phyloP scores from a whole-genome alignment of 345 rosid genomes.

The Salix brachista region DNA sequence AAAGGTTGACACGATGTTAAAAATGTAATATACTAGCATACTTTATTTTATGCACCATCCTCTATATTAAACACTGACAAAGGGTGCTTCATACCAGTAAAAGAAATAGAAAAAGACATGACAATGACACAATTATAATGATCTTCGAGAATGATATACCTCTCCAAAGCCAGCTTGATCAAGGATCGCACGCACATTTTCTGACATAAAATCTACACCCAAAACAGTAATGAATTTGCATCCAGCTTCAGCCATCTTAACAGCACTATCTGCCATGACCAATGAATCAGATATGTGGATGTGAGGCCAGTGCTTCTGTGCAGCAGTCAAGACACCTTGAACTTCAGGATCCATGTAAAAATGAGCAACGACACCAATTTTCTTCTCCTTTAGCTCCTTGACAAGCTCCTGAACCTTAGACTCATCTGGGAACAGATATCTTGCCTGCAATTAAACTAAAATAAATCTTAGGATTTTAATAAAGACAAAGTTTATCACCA shows the following conservation, averaged over 20 bases:
- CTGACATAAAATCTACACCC: conserved; percentile 99
- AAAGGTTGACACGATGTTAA: neutral
- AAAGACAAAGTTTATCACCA: neutral
- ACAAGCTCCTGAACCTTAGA: conserved; percentile 65
- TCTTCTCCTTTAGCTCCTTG: conserved; percentile 65
- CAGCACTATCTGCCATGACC: conserved; percentile 96
- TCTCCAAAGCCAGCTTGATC: conserved; percentile 87
- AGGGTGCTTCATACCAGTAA: neutral
- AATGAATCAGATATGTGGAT: conserved; percentile 89
- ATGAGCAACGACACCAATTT: conserved; percentile 88
- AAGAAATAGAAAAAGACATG: neutral
- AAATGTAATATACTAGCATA: neutral
- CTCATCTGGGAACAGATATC: conserved; percentile 71
- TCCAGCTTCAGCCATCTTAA: conserved; percentile 88
- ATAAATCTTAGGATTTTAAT: conserved; percentile 17
- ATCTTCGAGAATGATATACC: conserved; percentile 34
- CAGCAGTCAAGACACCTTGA: conserved; percentile 92
- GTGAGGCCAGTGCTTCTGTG: conserved; percentile 89
- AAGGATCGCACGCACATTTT: conserved; percentile 88
- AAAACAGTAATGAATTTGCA: conserved; percentile 79
- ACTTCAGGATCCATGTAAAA: conserved; percentile 99
- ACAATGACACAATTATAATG: no score
- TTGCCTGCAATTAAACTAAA: conserved; percentile 42
- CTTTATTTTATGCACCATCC: neutral
- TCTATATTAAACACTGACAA: neutral